Conservation (phyloP, 202 grass and related monocot genomes). For the Eragrostis tef region DNA sequence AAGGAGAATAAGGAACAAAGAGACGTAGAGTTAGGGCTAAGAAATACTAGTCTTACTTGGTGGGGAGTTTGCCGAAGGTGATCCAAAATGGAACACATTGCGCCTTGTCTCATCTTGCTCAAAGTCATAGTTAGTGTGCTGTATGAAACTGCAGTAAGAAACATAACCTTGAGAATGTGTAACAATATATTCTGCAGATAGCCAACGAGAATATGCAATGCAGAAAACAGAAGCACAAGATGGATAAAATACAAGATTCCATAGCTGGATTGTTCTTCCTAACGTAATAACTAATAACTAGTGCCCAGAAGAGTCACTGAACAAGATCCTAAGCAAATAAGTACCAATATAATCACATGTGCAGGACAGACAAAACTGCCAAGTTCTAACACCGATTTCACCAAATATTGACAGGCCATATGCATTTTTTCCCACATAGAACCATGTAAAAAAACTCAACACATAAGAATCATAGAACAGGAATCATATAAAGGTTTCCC, state of each 20-base stretch:
- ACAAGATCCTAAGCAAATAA: not conserved
- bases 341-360: not conserved
- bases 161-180: not conserved
- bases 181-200: not conserved
- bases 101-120: conserved; percentile 59
- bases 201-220: not conserved
- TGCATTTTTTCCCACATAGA: not conserved
- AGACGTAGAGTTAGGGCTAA: not conserved
- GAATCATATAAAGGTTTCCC: not conserved
- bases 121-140: conserved; percentile 54
- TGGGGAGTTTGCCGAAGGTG: conserved; percentile 48
- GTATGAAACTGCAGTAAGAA: conserved; percentile 53
- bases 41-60: conserved; percentile 43
- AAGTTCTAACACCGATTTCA: conserved; percentile 9
- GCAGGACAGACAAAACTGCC: not conserved
- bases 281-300: not conserved
- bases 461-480: conserved; percentile 1
- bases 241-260: not conserved
- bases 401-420: not conserved
- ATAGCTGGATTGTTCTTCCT: not conserved
- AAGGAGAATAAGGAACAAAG: conserved; percentile 3
- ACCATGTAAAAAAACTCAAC: not conserved
- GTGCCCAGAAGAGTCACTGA: not conserved
- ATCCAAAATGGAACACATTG: conserved; percentile 48
- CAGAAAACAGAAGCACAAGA: conserved; percentile 12